A percentile compares a stretch with the other conserved stretches of the same genome.
Conservation (phyloP, 116 monocot species). For the Trichopus zeylanicus region DNA sequence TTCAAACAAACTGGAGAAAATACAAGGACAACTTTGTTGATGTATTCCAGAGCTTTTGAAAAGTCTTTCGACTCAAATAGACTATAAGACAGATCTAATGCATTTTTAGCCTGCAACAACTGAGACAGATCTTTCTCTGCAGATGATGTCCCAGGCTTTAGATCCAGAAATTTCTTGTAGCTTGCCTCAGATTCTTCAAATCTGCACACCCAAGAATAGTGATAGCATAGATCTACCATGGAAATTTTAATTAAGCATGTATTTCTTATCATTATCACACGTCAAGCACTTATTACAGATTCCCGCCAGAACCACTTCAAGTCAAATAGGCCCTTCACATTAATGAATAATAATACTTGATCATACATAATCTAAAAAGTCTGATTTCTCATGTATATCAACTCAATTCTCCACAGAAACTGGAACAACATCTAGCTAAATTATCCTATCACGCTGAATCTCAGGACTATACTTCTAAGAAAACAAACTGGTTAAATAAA, state of each 20-base stretch:
- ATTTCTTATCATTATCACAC: background rate
- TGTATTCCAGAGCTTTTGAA: constrained; percentile 78
- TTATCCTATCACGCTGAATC: background rate
- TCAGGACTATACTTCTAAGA: no score
- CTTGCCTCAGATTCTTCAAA: constrained; percentile 80
- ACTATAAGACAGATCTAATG: constrained; percentile 62
- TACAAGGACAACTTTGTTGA: constrained; percentile 88
- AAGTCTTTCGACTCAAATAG: constrained; percentile 71
- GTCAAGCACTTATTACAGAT: background rate
- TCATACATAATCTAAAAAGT: no score
- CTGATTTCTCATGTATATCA: background rate
- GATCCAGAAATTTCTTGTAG: constrained; percentile 69
- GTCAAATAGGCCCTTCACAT: no score
- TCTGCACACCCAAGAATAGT: constrained; percentile 43
- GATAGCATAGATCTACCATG: background rate
- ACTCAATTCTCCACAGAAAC: background rate
- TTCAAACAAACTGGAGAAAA: constrained; percentile 80
- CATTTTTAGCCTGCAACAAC: constrained; percentile 66
- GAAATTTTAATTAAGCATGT: background rate
- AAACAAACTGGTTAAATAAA: no score
- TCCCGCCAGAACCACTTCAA: background rate
- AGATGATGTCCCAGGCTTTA: constrained; percentile 55
- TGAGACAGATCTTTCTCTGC: constrained; percentile 91
- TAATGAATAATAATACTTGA: no score
- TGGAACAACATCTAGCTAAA: background rate